Base-by-base conservation (phyloP, 345 rosid genomes). In the Mercurialis annua region DNA sequence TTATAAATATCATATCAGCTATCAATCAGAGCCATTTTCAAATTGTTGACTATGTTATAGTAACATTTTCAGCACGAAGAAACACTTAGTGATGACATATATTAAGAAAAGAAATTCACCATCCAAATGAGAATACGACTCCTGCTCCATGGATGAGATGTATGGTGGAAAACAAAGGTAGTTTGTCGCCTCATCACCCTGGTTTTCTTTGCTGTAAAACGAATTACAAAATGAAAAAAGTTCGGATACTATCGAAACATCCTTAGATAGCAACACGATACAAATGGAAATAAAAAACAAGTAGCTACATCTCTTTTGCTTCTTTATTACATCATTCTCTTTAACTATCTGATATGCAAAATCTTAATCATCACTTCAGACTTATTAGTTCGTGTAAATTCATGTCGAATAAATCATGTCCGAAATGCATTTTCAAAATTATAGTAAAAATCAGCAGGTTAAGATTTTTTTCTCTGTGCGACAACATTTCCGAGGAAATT, bases 81-180 rank as follows among this genome's bases (percentile, higher is more conserved):
- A 21, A 51, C n/a, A 23, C 29, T 0, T 51, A 27, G 10, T 3
- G n/a, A n/a, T 9, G 16, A 55, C 24, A 59, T 7, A 47, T 48
- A 51, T 62, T 60, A 66, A 66, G 53, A 51, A 56, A 38, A 57
- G 64, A 65, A 67, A 78, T 50, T 73, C 43, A 92, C 98, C 90
- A 92, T 92, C 98, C 98, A 92, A 44, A 88, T 87, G 71, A 92
- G 97, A 67, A 90, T 61, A 40, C 86, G 85, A 74, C 88, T 90
- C 82, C 86, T 79, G 80, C 92, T 92, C 97, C 97, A 90, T 68
- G 97, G 98, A 85, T 92, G 98, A 73, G 97, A 87, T 29, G 97
- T 77, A 77, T 84, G 96, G 69, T 92, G 98, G 85, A 92, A 84
- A 24, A 92, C 81, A 60, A 92, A 90, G 50, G 98, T 92, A 21